Evolutionary conservation across 306 rosid genomes (phyloP), one percentile per base, ranked within the genome.

Genomic region (Cercis canadensis): DNA sequence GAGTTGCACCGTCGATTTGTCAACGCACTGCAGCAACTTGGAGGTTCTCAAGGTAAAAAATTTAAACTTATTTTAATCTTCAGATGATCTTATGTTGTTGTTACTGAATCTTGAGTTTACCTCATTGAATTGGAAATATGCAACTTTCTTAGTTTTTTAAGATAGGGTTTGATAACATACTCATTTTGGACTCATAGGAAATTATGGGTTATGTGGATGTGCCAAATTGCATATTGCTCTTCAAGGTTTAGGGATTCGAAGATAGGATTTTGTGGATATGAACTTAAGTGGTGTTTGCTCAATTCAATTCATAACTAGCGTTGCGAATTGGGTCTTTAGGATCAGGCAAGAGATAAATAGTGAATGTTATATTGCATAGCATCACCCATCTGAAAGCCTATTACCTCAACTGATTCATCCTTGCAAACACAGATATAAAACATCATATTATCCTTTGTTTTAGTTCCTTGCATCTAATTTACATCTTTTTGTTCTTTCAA

Each of bases 11-110:
- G 96, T 32, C 68, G 92, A 61, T 95, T 95, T 44, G 90, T 89
- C 47, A 89, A 72, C 80, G 95, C 99, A 14, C 79, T 95, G 88
- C 96, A 91, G 78, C 92, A 91, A 80, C 96, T 95, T 8, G 99
- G 99, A 57, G 99, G 99, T 62, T 83, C 96, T 77, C 99, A 91
- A 83, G 99, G 99, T 95, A 49, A 74, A 90, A 67, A 32, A 45
- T 63, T 80, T 45, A 72, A 65, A 36, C 19, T 64, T 57, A 6
- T 29, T 62, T 65, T 34, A 49, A 18, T 29, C 36, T 45, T 57
- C 13, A 18, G 46, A 56, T 62, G 29, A 55, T 41, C 47, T 21
- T 8, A 5, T 32, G 75, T 31, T 74, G 8, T 11, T 53, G 63
- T 13, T 49, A 72, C 16, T 54, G 44, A 31, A 77, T 64, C 44